These are phyloP conservation scores for Kwoniella shivajii DNA, from an alignment of 1,284 basidiomycete species.

Conservation along the genomic window DNA sequence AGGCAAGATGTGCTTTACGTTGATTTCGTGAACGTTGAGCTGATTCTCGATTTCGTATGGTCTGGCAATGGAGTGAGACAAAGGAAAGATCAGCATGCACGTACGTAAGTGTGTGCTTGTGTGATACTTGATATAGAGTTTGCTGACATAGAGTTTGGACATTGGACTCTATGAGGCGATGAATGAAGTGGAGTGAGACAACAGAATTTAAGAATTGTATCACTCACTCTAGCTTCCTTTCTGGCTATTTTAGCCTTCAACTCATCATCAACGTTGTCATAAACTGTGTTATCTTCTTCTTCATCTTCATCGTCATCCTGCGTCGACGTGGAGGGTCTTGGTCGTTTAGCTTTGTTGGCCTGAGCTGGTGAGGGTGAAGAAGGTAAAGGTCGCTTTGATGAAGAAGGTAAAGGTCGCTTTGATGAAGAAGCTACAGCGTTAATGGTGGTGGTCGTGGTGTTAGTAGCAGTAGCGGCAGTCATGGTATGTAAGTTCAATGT, in stretches of 20 bases:
- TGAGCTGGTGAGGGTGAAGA: neutral
- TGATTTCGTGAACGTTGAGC: slow-evolving; percentile 51
- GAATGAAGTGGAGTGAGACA: neutral
- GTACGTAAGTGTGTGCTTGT: too few species aligned
- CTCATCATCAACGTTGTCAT: slow-evolving; percentile 30
- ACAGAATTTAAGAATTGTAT: neutral
- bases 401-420: slow-evolving; percentile 24
- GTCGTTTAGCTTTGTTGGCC: slow-evolving; percentile 19
- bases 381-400: neutral
- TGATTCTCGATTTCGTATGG: slow-evolving; percentile 49
- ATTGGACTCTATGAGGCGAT: neutral
- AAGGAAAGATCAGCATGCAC: neutral
- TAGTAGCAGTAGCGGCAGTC: too few species aligned
- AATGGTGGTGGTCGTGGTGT: slow-evolving; percentile 3
- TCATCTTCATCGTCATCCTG: slow-evolving; percentile 25
- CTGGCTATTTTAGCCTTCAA: slow-evolving; percentile 39
- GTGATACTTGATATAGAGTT: too few species aligned
- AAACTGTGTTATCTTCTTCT: slow-evolving; percentile 6
- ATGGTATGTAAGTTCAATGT: neutral
- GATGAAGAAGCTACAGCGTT: slow-evolving; percentile 27
- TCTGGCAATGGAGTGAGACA: slow-evolving; percentile 24
- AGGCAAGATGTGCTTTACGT: slow-evolving; percentile 51
- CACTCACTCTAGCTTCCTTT: slow-evolving; percentile 47
- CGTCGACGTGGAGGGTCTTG: slow-evolving; percentile 22
- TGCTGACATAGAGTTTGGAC: too few species aligned